Conservation (phyloP, 176 grass and related monocot genomes). For the Aechmea fasciata region DNA sequence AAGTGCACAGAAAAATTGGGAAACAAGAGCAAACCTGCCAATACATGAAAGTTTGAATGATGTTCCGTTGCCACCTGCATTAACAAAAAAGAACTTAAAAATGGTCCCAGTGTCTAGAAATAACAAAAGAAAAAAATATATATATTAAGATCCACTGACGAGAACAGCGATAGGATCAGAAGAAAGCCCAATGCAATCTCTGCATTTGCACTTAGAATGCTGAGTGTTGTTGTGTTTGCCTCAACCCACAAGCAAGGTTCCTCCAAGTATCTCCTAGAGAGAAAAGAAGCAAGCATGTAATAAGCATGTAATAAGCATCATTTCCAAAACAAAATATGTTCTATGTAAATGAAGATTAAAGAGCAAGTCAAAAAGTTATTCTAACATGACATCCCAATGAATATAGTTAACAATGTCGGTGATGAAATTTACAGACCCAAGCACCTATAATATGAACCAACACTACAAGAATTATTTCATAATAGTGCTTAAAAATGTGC, state of each 20-base stretch:
- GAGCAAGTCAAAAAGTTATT: not conserved
- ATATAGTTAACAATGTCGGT: not conserved
- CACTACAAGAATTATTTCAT: no score
- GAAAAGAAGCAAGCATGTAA: conserved; percentile 8
- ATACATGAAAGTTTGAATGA: conserved; percentile 96
- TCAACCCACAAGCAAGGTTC: conserved; percentile 77
- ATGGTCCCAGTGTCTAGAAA: not conserved
- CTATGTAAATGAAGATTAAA: no score
- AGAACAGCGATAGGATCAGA: conserved; percentile 74
- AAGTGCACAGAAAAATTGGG: not conserved
- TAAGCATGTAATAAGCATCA: conserved; percentile 13
- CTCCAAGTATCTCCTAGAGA: conserved; percentile 85
- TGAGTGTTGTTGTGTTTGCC: conserved; percentile 48
- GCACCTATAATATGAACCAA: no score
- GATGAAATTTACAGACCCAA: not conserved
- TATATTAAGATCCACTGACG: conserved; percentile 57
- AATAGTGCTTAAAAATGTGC: no score
- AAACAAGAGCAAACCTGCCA: conserved; percentile 70
- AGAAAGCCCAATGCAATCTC: conserved; percentile 89
- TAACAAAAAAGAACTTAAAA: conserved; percentile 25
- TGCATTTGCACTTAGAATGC: conserved; percentile 66
- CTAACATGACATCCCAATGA: not conserved
- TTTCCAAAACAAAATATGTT: not conserved
- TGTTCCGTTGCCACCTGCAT: conserved; percentile 72
- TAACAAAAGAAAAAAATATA: conserved; percentile 9